Percentiles rank a stretch among this genome's conserved stretches.
phyloP scores from a whole-genome alignment of 2,329 filamentous ascomycete species.

The Paecilomyces niveus region DNA sequence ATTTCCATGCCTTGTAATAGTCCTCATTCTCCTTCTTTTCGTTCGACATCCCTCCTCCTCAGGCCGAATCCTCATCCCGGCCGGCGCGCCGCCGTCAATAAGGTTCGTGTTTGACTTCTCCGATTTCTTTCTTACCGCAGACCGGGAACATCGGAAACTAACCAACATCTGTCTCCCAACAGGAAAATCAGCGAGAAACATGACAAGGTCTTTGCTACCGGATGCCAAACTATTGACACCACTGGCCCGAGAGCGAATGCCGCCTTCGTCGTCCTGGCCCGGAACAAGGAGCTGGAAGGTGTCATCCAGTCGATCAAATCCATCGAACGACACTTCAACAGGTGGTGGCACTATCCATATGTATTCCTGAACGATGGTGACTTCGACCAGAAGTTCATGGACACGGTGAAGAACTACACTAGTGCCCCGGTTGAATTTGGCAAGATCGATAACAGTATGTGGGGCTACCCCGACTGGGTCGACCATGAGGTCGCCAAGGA shows the following conservation, averaged over 20 bases:
- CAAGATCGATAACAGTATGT: slow-evolving; percentile 82
- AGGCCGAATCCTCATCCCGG: slow-evolving; percentile 77
- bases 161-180: slow-evolving; percentile 9
- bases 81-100: slow-evolving; percentile 80
- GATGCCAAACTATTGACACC: slow-evolving; percentile 71
- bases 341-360: slow-evolving; percentile 98
- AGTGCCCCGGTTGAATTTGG: slow-evolving; percentile 84
- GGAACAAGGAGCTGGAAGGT: slow-evolving; percentile 93
- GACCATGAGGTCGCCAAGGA: slow-evolving; percentile 91
- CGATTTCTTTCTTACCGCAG: background rate
- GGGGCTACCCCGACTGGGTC: slow-evolving; percentile 96
- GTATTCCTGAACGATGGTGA: slow-evolving; percentile 97
- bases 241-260: slow-evolving; percentile 80
- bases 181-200: slow-evolving; percentile 96
- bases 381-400: slow-evolving; percentile 91
- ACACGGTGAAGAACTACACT: slow-evolving; percentile 83
- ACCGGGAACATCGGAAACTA: slow-evolving; percentile 8
- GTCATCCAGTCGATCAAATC: slow-evolving; percentile 97
- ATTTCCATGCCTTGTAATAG: slow-evolving; percentile 84
- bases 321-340: slow-evolving; percentile 96
- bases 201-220: slow-evolving; percentile 91
- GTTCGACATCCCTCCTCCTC: slow-evolving; percentile 78
- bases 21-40: slow-evolving; percentile 85
- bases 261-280: slow-evolving; percentile 88
- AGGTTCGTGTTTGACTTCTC: slow-evolving; percentile 53